phyloP scores from a whole-genome alignment of 2,329 filamentous ascomycete species.

The Monosporascus sp. region DNA sequence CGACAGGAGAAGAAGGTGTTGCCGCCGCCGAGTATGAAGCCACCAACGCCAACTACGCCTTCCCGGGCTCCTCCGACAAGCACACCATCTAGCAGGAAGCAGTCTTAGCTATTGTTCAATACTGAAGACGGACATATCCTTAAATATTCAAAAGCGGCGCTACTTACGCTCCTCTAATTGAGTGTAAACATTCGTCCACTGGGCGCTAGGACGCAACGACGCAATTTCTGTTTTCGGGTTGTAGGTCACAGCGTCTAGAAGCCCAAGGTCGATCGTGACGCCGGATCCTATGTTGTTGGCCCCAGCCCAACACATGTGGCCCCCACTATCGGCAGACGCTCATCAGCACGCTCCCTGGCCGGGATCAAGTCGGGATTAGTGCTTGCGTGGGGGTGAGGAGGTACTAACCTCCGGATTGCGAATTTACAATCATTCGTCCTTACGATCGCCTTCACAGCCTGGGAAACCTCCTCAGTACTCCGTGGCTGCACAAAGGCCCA shows the following conservation, averaged over 20 bases:
- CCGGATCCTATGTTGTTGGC: neutral
- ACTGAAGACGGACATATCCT: neutral
- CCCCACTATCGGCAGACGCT: neutral
- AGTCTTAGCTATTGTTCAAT: neutral
- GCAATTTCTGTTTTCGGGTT: neutral
- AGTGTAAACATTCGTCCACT: neutral
- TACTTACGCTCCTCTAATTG: neutral
- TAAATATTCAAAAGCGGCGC: neutral
- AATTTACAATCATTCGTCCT: neutral
- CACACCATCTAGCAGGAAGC: neutral
- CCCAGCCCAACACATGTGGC: neutral
- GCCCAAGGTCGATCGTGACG: neutral
- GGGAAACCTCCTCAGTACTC: neutral
- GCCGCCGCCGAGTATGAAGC: neutral
- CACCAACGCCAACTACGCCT: neutral
- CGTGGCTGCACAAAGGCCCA: constrained; percentile 3
- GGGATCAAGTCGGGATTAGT: neutral
- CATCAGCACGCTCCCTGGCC: neutral
- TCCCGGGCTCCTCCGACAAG: neutral
- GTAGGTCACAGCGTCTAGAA: neutral
- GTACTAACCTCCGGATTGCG: constrained; percentile 1
- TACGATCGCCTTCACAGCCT: neutral
- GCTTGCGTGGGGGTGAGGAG: neutral
- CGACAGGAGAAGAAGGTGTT: neutral
- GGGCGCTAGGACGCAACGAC: neutral